Conservation (phyloP, 192 early-diverging fungal genomes). For the Gonapodya sp. region DNA sequence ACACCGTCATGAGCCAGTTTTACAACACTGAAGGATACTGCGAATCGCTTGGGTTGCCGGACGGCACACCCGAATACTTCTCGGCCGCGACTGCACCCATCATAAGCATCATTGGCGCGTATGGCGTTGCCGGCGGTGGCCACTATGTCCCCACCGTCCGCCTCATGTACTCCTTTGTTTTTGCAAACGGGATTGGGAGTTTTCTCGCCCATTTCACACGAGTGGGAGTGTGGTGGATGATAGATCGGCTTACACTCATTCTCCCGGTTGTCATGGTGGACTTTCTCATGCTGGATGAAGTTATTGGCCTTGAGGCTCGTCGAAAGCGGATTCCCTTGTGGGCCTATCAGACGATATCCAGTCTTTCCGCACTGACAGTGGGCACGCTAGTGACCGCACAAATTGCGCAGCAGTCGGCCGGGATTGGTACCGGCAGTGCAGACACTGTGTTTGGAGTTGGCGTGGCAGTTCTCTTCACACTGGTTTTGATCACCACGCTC, state of each 20-base stretch:
- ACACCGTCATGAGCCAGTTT: neutral
- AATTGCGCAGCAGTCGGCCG: neutral
- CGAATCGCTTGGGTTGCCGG: neutral
- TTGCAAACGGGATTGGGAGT: neutral
- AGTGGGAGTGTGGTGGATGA: neutral
- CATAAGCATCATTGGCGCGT: neutral
- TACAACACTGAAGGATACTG: neutral
- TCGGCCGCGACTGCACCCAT: neutral
- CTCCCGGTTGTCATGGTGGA: neutral
- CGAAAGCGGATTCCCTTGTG: neutral
- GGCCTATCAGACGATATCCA: neutral
- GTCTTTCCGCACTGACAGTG: neutral
- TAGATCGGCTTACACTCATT: neutral
- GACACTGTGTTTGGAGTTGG: neutral
- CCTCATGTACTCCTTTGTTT: neutral
- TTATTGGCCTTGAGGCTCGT: neutral
- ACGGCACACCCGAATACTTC: slow-evolving; percentile 1
- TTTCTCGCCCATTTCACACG: neutral
- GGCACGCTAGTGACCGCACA: neutral
- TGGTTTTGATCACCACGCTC: neutral
- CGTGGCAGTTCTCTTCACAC: neutral
- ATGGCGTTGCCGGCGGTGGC: neutral
- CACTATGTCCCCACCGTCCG: neutral
- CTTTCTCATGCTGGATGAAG: neutral
- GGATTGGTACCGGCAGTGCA: neutral